Base-by-base conservation (phyloP, 495 filamentous ascomycete species). In the Aspergillus sclerotiicarbonarius region DNA sequence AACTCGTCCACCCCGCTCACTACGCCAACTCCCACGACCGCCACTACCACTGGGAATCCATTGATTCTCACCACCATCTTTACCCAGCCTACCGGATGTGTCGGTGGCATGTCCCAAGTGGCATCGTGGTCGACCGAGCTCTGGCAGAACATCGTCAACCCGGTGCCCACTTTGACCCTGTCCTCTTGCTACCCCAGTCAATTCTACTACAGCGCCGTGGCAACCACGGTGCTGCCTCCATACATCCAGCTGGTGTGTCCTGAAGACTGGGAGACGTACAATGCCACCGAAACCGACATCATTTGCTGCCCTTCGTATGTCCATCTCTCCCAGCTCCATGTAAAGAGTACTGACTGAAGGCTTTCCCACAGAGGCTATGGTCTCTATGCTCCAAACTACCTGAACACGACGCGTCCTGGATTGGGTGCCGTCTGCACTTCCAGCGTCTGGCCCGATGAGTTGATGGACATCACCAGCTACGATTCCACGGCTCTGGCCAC, bases 401-500 rank as follows among this genome's bases (percentile, higher is more conserved):
- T 13, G n/a, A 45, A 45, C 15, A 16, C 43, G 43, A 45, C 43
- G 3, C 43, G 43, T 20, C 43, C 43, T 9, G 43, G 43, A n/a
- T n/a, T 45, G 43, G 43, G 43, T 20, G 43, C 43, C 15, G 43
- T 45, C 13, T 45, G 43, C 43, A 45, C 43, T 16, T 45, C 43
- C 43, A 18, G 10, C 43, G 9, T 45, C 43, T 15, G 43, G 43
- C 13, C 43, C n/a, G 19, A 20, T 9, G 43, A 6, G 43, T 20
- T 45, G 43, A 45, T 45, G 43, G 43, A 45, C 16, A 18, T 45
- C 15, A 45, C 43, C 43, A 16, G 43, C 43, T 45, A 45, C 43
- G 16, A 45, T 18, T 16, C 43, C 43, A 20, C 43, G 43, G 43
- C n/a, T 9, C 8, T 18, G 10, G 43, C 19, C 2, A 45, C 43